These are phyloP conservation scores for Didymella pinodella DNA, from an alignment of 2,329 filamentous ascomycete species.

Conservation along the genomic window DNA sequence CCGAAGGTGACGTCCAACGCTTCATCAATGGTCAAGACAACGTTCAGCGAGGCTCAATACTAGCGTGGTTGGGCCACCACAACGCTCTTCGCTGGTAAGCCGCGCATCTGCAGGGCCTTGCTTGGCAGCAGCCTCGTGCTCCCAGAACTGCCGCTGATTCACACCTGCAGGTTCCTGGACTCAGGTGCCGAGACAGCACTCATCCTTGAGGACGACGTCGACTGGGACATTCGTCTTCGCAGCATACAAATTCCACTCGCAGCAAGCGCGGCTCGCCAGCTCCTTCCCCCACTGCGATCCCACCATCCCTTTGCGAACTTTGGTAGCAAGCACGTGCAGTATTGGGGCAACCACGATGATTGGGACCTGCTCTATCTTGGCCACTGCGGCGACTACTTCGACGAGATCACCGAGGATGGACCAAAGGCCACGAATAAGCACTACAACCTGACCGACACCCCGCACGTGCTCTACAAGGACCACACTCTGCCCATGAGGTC, in stretches of 20 bases:
- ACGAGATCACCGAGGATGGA: constrained; percentile 44
- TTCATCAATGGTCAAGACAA: constrained; percentile 48
- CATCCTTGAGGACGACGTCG: constrained; percentile 57
- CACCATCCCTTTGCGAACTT: constrained; percentile 25
- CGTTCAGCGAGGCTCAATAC: constrained; percentile 51
- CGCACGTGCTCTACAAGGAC: constrained; percentile 49
- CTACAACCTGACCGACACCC: constrained; percentile 43
- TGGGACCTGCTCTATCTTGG: constrained; percentile 58
- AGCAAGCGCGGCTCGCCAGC: constrained; percentile 50
- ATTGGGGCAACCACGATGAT: constrained; percentile 51
- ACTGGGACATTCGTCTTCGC: constrained; percentile 56
- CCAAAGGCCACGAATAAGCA: constrained; percentile 30
- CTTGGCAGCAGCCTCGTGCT: constrained; percentile 22
- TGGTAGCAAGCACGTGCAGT: constrained; percentile 41
- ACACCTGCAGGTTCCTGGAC: constrained; percentile 50
- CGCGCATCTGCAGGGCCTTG: constrained; percentile 7
- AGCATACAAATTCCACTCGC: constrained; percentile 54
- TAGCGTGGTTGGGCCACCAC: constrained; percentile 56
- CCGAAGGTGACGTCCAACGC: constrained; percentile 50
- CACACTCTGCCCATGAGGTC: constrained; percentile 47
- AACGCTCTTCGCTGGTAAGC: constrained; percentile 53
- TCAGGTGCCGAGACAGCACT: constrained; percentile 53
- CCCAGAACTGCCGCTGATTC: constrained; percentile 22
- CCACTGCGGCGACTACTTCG: constrained; percentile 55
- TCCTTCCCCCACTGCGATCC: constrained; percentile 43